A percentile compares a stretch with the other conserved stretches of the same genome.
Conservation (phyloP, 192 early-diverging fungal species). For the Anaeromyces robustus region DNA sequence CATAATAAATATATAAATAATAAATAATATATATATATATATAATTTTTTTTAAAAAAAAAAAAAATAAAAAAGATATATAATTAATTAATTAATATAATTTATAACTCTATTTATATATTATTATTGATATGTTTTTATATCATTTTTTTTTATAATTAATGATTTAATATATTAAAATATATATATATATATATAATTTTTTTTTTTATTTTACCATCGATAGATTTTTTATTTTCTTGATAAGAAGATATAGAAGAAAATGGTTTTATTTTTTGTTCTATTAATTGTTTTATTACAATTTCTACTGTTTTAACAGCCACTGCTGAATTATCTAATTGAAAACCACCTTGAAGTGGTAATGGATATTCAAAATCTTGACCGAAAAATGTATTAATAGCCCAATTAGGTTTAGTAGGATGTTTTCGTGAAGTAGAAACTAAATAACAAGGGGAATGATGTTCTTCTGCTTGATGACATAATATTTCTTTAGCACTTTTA, state of each 20-base stretch:
- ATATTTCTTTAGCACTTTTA: conserved; percentile 13
- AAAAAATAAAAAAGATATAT: too few relatives aligned
- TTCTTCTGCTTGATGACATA: conserved; percentile 5
- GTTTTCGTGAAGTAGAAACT: neutral
- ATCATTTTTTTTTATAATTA: too few relatives aligned
- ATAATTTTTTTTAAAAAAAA: too few relatives aligned
- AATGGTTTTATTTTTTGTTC: neutral
- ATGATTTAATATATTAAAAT: too few relatives aligned
- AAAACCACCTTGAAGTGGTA: conserved; percentile 55
- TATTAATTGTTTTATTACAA: conserved; percentile 14
- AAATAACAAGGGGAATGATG: conserved; percentile 7
- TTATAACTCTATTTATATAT: too few relatives aligned
- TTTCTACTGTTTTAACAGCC: neutral
- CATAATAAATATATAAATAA: too few relatives aligned
- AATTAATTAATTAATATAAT: too few relatives aligned
- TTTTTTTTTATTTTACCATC: neutral
- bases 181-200: too few relatives aligned
- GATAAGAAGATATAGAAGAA: neutral
- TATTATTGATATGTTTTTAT: too few relatives aligned
- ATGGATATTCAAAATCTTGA: conserved; percentile 15
- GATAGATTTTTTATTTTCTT: neutral
- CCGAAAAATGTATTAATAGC: neutral
- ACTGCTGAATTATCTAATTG: conserved; percentile 58
- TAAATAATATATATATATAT: too few relatives aligned
- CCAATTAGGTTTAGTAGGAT: neutral